phyloP scores from a whole-genome alignment of 495 filamentous ascomycete genomes.

The Hyaloscypha variabilis region DNA sequence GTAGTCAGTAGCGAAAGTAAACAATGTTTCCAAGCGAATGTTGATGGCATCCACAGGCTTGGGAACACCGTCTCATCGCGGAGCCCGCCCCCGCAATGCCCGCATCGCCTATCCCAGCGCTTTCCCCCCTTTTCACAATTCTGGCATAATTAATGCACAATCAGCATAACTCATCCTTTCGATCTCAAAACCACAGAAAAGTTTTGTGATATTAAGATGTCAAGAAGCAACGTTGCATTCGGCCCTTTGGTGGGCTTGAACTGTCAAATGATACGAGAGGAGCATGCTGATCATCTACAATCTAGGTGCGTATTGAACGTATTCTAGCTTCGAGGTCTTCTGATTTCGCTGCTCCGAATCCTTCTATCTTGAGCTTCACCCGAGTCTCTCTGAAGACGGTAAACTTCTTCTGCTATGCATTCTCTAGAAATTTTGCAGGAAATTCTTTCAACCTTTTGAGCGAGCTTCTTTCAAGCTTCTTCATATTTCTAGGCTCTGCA shows the following conservation, averaged over 20 bases:
- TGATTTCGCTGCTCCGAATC: too few species aligned
- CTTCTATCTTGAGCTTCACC: too few species aligned
- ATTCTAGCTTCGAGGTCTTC: too few species aligned
- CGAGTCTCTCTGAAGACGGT: too few species aligned
- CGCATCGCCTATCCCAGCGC: neutral
- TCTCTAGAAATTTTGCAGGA: neutral
- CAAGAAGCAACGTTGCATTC: constrained; percentile 7
- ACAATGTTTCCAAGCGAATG: neutral
- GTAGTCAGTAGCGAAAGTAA: neutral
- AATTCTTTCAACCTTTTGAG: neutral
- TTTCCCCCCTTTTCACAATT: neutral
- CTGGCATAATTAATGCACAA: neutral
- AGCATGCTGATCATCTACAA: neutral
- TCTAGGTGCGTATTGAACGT: too few species aligned
- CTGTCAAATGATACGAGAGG: neutral
- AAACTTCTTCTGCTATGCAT: too few species aligned
- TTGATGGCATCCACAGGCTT: neutral
- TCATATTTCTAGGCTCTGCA: neutral
- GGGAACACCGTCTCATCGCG: neutral
- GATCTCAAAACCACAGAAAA: neutral
- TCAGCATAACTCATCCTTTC: neutral
- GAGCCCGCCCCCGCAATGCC: too few species aligned
- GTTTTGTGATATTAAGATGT: neutral
- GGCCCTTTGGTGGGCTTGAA: constrained; percentile 1
- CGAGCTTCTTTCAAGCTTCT: neutral